Conservation (phyloP, 225 moss, liverwort and hornwort species). For the Neckera pumila region DNA sequence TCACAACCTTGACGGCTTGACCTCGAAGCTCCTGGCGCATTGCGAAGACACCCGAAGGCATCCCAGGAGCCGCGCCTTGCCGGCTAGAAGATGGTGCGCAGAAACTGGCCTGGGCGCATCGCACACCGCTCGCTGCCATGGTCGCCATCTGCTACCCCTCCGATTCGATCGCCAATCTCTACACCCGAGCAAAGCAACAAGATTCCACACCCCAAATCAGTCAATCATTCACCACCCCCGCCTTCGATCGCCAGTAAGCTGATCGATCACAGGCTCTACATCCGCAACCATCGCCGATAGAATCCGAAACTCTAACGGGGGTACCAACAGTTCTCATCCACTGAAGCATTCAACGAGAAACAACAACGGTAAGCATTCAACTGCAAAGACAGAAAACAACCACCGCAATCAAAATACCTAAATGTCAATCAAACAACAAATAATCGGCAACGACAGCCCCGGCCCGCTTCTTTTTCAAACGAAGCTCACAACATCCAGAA, state of each 20-base stretch:
- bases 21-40: not conserved
- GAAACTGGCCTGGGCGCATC: not conserved
- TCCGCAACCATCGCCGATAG: not conserved
- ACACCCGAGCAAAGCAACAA: not conserved
- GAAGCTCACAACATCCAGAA: not conserved
- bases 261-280: not conserved
- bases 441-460: not conserved
- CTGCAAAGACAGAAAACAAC: not conserved
- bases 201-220: not conserved
- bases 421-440: not conserved
- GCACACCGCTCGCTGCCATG: not conserved
- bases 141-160: not conserved
- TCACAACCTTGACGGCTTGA: not conserved
- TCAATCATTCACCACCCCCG: not conserved
- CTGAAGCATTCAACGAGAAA: not conserved
- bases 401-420: not conserved
- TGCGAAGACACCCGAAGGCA: not conserved
- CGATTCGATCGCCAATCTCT: not conserved
- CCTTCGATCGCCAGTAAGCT: not conserved
- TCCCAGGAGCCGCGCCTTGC: not conserved
- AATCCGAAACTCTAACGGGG: not conserved
- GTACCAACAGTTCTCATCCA: not conserved
- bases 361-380: not conserved
- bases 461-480: not conserved
- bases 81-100: not conserved